phyloP scores from a whole-genome alignment of 2,329 filamentous ascomycete species.

The Dactylellina leptospora region DNA sequence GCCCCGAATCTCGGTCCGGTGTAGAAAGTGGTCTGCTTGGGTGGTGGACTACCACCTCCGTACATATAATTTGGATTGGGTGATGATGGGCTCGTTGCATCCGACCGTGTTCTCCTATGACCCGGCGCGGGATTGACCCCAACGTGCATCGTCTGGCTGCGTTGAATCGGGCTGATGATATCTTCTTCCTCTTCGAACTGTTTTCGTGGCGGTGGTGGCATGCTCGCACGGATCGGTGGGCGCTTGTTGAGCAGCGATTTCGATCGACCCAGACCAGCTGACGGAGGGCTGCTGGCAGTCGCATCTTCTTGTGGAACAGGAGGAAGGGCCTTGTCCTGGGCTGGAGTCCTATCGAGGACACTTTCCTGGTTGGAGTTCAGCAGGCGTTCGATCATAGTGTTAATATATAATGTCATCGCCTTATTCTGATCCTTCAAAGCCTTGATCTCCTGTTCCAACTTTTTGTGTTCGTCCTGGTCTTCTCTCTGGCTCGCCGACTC shows the following conservation, averaged over 20 bases:
- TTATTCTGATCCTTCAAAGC: slow-evolving; percentile 92
- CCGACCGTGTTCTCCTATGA: slow-evolving; percentile 65
- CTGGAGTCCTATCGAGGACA: slow-evolving; percentile 77
- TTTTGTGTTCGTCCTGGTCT: slow-evolving; percentile 68
- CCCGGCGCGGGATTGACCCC: slow-evolving; percentile 59
- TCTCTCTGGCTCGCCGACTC: slow-evolving; percentile 67
- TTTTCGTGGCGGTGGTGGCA: slow-evolving; percentile 42
- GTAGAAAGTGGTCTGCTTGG: slow-evolving; percentile 55
- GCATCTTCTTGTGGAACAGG: slow-evolving; percentile 71
- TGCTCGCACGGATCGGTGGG: slow-evolving; percentile 49
- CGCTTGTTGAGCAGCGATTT: slow-evolving; percentile 53
- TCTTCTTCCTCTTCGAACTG: slow-evolving; percentile 23
- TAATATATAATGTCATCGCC: slow-evolving; percentile 95
- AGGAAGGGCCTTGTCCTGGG: slow-evolving; percentile 82
- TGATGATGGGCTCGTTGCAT: slow-evolving; percentile 56
- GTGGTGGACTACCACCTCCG: slow-evolving; percentile 54
- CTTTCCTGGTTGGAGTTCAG: slow-evolving; percentile 94
- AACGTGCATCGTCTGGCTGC: slow-evolving; percentile 51
- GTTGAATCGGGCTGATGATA: slow-evolving; percentile 39
- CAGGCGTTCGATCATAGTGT: slow-evolving; percentile 96
- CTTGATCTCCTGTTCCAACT: slow-evolving; percentile 80
- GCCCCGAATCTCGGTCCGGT: slow-evolving; percentile 44
- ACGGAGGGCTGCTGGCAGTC: slow-evolving; percentile 62
- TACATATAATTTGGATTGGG: slow-evolving; percentile 54
- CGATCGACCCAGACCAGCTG: slow-evolving; percentile 57